Evolutionary conservation across 2,329 filamentous ascomycete genomes (phyloP).

Genomic region (Pseudogymnoascus sp.): DNA sequence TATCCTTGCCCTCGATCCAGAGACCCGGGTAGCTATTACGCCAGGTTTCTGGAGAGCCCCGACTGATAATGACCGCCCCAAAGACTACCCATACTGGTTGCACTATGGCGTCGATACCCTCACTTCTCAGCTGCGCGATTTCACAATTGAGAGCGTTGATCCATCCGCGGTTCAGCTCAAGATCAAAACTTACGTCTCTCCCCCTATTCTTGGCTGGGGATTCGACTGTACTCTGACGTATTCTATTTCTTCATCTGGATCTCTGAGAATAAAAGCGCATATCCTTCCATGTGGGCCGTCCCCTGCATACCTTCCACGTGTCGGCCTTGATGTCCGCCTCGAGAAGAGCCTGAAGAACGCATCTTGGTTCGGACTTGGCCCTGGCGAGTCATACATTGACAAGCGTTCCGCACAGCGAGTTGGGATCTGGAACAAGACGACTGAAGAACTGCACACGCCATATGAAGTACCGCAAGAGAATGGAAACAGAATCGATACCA

Average conservation of each 20-base stretch:
- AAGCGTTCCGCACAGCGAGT: constrained; percentile 49
- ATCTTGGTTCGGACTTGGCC: constrained; percentile 56
- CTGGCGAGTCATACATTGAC: constrained; percentile 58
- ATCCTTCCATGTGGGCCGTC: constrained; percentile 39
- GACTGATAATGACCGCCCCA: constrained; percentile 56
- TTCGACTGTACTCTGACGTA: constrained; percentile 44
- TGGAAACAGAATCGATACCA: constrained; percentile 54
- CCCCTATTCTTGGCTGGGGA: constrained; percentile 56
- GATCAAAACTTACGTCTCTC: constrained; percentile 45
- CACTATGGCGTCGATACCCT: constrained; percentile 42
- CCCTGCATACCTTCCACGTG: constrained; percentile 51
- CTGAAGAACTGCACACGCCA: constrained; percentile 46
- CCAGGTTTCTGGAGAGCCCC: constrained; percentile 56
- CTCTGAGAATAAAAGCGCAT: constrained; percentile 40
- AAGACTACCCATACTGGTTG: constrained; percentile 51
- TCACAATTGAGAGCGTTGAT: constrained; percentile 28
- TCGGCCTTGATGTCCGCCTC: constrained; percentile 53
- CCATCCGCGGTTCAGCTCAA: constrained; percentile 31
- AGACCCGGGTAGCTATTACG: constrained; percentile 32
- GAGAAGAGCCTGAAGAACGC: constrained; percentile 39
- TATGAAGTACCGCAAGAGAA: constrained; percentile 65
- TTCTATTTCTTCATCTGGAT: constrained; percentile 40
- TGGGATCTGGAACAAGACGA: constrained; percentile 39
- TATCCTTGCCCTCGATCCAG: constrained; percentile 33
- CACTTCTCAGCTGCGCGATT: constrained; percentile 40